Evolutionary conservation across 495 filamentous ascomycete species (phyloP).

Genomic region (Penicillium ochrochloron): DNA sequence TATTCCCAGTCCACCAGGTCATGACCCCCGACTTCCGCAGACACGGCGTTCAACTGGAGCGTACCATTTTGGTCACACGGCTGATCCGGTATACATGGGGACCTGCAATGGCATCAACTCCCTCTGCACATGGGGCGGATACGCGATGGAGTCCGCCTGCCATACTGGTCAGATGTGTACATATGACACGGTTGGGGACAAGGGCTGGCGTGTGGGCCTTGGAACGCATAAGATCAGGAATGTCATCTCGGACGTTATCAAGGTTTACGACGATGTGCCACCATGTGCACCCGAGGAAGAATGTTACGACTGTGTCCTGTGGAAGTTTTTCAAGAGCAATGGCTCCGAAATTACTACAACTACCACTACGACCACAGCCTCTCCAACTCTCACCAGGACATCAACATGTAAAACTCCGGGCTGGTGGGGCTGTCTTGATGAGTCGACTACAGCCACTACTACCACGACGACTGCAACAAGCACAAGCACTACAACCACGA

Average conservation of each 20-base stretch:
- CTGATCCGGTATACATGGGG: constrained; percentile 93
- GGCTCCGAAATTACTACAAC: constrained; percentile 76
- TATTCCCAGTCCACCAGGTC: constrained; percentile 81
- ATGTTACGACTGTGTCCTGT: constrained; percentile 87
- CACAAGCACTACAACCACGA: constrained; percentile 57
- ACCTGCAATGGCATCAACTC: constrained; percentile 89
- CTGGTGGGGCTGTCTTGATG: constrained; percentile 61
- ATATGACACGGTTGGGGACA: constrained; percentile 88
- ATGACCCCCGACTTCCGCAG: constrained; percentile 70
- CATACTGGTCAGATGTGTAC: constrained; percentile 86
- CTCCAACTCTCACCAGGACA: constrained; percentile 68
- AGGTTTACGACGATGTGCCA: constrained; percentile 77
- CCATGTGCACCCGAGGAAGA: constrained; percentile 73
- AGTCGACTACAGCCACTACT: constrained; percentile 65
- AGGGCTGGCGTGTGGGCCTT: constrained; percentile 86
- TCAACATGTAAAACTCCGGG: constrained; percentile 89
- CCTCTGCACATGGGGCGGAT: constrained; percentile 88
- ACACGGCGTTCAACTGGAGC: constrained; percentile 71
- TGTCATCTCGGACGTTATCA: constrained; percentile 84
- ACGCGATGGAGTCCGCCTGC: constrained; percentile 89
- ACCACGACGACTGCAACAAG: constrained; percentile 45
- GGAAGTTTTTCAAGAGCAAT: constrained; percentile 95
- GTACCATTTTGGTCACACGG: constrained; percentile 95
- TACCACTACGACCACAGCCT: constrained; percentile 55
- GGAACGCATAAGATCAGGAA: constrained; percentile 82